Base-by-base conservation (phyloP, 805 yeast species). In the Ogataea degrootiae region DNA sequence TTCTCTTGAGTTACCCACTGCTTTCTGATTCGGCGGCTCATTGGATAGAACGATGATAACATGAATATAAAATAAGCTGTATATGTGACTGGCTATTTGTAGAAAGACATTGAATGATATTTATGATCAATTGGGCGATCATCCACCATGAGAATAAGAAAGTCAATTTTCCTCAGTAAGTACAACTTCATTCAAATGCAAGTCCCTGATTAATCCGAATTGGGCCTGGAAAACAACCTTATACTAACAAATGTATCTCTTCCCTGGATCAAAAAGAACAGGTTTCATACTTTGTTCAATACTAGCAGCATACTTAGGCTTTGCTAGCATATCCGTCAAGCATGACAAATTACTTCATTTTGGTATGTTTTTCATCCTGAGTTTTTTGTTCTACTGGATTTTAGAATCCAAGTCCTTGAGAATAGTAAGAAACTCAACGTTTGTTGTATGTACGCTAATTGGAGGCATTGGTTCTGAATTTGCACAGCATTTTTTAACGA, bases 271-370 rank as follows among this genome's bases (percentile, higher is more conserved):
- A 11, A 23, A 23, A 22, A n/a, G 34, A 38, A 37, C n/a, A 59
- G 65, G 51, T 7, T 57, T 62, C 39, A 37, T 53, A n/a, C 29
- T 50, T 17, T 43, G 54, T 14, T 34, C 45, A 9, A 36, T 56
- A 2, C 44, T 61, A 4, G 60, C 71, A 0, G 48, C 57, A 1
- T 77, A 77, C 50, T 63, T 79, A 6, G 84, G 84, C 19, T 74
- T 79, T 56, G 76, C 82, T 7, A 69, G 69, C 63, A 57, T 79
- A 2, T 69, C 70, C 0, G 54, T 79, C 19, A 61, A 61, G 8
- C 68, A 76, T 58, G 84, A 79, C 55, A 79, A 79, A 54, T 48
- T 61, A 22, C 51, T 76, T 1, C 84, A 79, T 55, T 76, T 76
- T 47, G 36, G 54, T 4, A 67, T 73, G 48, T 79, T 79, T 52